These are phyloP conservation scores for Paraphaeosphaeria sporulosa DNA, from an alignment of 2,329 filamentous ascomycete genomes.

Conservation along the genomic window DNA sequence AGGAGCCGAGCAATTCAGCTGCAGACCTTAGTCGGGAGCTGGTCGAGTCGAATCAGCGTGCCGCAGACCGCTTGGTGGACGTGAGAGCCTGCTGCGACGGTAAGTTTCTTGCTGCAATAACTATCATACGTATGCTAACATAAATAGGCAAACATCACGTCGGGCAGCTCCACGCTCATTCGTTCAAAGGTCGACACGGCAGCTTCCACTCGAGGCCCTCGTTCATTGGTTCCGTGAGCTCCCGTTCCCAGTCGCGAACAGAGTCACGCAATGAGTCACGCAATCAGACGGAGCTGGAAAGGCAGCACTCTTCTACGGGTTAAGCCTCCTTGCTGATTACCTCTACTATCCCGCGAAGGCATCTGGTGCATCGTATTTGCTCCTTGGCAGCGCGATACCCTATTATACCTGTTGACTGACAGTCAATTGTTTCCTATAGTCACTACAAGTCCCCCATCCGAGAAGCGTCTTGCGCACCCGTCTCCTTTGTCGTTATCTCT, in stretches of 20 bases:
- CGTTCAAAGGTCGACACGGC: conserved; percentile 41
- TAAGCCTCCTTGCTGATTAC: conserved; percentile 23
- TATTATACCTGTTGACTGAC: conserved; percentile 42
- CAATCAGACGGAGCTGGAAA: conserved; percentile 36
- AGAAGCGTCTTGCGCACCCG: conserved; percentile 20
- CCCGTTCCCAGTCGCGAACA: conserved; percentile 41
- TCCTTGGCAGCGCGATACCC: conserved; percentile 23
- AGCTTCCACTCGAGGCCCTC: conserved; percentile 38
- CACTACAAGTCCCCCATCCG: conserved; percentile 17
- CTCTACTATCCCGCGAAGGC: conserved; percentile 19
- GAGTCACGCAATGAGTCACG: conserved; percentile 34
- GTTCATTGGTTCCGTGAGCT: conserved; percentile 42
- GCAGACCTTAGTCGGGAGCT: conserved; percentile 80
- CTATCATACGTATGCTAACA: conserved; percentile 22
- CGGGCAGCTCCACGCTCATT: conserved; percentile 51
- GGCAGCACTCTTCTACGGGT: conserved; percentile 37
- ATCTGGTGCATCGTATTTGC: conserved; percentile 20
- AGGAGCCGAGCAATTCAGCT: conserved; percentile 71
- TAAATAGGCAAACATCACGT: conserved; percentile 59
- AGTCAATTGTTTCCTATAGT: conserved; percentile 38
- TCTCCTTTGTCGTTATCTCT: conserved; percentile 46
- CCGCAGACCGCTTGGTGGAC: conserved; percentile 86
- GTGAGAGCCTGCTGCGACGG: conserved; percentile 97
- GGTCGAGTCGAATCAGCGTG: conserved; percentile 78
- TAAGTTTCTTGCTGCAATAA: conserved; percentile 58